phyloP scores from a whole-genome alignment of 345 rosid species.

The Eucalyptus albens region DNA sequence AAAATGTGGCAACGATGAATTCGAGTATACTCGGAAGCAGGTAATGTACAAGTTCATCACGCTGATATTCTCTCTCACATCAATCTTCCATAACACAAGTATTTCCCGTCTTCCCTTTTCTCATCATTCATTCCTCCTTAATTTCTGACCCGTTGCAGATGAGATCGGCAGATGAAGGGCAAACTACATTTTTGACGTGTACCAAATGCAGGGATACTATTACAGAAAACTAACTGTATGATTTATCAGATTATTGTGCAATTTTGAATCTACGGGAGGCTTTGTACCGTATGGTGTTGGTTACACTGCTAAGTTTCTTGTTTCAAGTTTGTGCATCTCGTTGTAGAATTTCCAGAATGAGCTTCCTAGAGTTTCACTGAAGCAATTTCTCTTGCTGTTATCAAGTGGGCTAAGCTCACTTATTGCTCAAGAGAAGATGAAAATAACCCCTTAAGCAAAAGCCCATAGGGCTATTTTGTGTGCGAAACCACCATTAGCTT shows the following conservation, averaged over 20 bases:
- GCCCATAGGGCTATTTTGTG: neutral
- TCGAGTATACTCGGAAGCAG: slow-evolving; percentile 22
- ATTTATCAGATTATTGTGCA: neutral
- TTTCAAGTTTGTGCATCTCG: neutral
- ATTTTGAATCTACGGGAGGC: neutral
- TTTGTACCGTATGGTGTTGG: neutral
- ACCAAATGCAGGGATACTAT: slow-evolving; percentile 5
- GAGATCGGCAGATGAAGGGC: slow-evolving; percentile 47
- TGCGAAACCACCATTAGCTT: neutral
- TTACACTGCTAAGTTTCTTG: neutral
- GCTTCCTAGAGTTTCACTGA: neutral
- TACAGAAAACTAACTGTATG: neutral
- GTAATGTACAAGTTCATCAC: neutral
- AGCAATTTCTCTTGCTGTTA: neutral
- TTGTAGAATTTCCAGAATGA: neutral
- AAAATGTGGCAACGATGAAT: slow-evolving; percentile 19
- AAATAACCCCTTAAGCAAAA: neutral
- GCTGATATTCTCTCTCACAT: neutral
- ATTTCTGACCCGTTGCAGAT: slow-evolving; percentile 1
- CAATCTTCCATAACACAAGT: neutral
- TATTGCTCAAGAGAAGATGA: neutral
- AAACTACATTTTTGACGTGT: slow-evolving; percentile 16
- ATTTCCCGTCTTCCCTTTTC: neutral
- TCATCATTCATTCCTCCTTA: neutral
- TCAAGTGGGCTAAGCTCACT: neutral